Conservation (phyloP, 192 early-diverging fungal genomes). For the Mortierella claussenii region DNA sequence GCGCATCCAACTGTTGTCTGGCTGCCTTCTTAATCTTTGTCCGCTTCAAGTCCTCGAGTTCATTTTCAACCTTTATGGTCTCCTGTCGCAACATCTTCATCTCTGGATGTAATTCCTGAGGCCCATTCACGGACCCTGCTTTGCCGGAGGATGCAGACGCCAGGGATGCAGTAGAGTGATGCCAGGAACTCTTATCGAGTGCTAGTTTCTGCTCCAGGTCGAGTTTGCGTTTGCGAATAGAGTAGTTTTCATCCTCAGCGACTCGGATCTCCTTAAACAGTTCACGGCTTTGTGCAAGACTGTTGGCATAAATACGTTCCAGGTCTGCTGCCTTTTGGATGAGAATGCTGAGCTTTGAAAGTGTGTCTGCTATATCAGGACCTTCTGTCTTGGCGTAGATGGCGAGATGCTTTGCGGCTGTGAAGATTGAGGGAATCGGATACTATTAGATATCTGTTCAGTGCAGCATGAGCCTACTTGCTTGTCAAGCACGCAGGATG, state of each 20-base stretch:
- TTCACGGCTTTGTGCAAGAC: conserved; percentile 30
- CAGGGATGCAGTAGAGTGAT: neutral
- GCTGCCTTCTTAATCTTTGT: conserved; percentile 41
- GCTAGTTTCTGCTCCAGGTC: conserved; percentile 30
- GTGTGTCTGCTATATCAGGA: conserved; percentile 37
- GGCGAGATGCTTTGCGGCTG: conserved; percentile 45
- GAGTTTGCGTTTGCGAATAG: conserved; percentile 40
- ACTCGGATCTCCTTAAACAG: conserved; percentile 45
- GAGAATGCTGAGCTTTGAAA: conserved; percentile 35
- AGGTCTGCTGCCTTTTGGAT: conserved; percentile 47
- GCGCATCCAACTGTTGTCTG: conserved; percentile 31
- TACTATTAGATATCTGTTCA: no score
- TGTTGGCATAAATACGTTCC: conserved; percentile 30
- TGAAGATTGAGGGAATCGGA: conserved; percentile 1
- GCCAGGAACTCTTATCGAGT: conserved; percentile 6
- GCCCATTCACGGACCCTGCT: conserved; percentile 2
- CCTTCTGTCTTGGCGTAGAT: conserved; percentile 50
- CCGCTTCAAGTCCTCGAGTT: conserved; percentile 43
- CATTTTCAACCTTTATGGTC: conserved; percentile 42
- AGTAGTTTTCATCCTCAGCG: conserved; percentile 45
- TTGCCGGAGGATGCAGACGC: conserved; percentile 2
- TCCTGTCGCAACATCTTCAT: conserved; percentile 44
- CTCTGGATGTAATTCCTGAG: conserved; percentile 41
- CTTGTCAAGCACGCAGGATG: no score
- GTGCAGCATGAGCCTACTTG: no score